These are phyloP conservation scores for Hypoxylon rubiginosum DNA, from an alignment of 2,329 filamentous ascomycete species.

Conservation along the genomic window DNA sequence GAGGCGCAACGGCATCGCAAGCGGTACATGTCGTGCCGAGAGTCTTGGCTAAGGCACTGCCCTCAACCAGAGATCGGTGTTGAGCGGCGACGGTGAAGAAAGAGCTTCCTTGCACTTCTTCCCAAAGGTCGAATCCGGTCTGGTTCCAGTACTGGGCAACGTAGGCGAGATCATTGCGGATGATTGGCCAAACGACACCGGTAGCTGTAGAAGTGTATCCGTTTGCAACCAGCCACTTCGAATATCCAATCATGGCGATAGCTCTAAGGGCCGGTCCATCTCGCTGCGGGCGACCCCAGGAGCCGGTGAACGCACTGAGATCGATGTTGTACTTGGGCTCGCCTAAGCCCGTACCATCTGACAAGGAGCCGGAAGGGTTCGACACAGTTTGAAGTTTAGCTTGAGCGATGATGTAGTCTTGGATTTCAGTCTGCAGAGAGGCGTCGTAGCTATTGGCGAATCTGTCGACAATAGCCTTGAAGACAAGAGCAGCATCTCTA, in stretches of 20 bases:
- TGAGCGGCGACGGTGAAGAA: slow-evolving; percentile 83
- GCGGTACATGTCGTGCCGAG: slow-evolving; percentile 71
- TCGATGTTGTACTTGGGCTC: slow-evolving; percentile 82
- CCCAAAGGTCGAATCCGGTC: slow-evolving; percentile 83
- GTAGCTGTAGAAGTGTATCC: slow-evolving; percentile 71
- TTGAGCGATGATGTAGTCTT: slow-evolving; percentile 77
- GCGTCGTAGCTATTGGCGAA: slow-evolving; percentile 71
- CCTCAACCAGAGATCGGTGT: slow-evolving; percentile 78
- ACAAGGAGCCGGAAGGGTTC: slow-evolving; percentile 75
- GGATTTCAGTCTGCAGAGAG: slow-evolving; percentile 70
- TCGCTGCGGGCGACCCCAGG: slow-evolving; percentile 83
- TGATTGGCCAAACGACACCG: slow-evolving; percentile 77
- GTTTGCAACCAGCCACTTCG: slow-evolving; percentile 77
- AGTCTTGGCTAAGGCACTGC: slow-evolving; percentile 72
- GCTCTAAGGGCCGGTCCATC: slow-evolving; percentile 84
- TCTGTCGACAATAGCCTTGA: slow-evolving; percentile 77
- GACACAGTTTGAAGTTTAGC: slow-evolving; percentile 74
- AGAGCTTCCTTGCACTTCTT: slow-evolving; percentile 80
- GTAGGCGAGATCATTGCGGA: slow-evolving; percentile 82
- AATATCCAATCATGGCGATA: slow-evolving; percentile 78
- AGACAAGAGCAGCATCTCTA: slow-evolving; percentile 77
- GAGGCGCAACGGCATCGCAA: slow-evolving; percentile 75
- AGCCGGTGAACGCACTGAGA: slow-evolving; percentile 71
- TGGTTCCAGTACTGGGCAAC: slow-evolving; percentile 79
- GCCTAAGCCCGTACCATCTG: slow-evolving; percentile 69